Evolutionary conservation across 176 grass and related monocot species (phyloP).

Genomic region (Triticum monococcum): DNA sequence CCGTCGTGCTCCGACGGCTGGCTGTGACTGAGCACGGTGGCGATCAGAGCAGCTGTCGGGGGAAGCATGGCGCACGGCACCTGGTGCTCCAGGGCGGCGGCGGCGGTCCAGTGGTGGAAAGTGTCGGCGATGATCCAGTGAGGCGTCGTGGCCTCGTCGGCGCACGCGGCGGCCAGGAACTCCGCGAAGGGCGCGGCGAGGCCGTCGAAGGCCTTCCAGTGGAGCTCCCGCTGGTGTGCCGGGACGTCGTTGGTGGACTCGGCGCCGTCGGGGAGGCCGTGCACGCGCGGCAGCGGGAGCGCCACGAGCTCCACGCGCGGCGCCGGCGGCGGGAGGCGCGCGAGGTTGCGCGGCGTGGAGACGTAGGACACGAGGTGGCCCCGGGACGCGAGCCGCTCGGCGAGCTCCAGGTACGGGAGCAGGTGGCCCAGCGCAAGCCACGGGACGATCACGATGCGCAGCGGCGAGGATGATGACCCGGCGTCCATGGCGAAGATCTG

Average conservation of each 20-base stretch:
- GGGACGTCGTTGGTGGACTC: conserved; percentile 5
- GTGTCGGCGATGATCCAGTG: not conserved
- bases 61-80: not conserved
- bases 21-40: not conserved
- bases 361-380: not conserved
- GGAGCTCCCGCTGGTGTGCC: not conserved
- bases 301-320: not conserved
- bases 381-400: not conserved
- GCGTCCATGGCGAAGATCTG: not conserved
- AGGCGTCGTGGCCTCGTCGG: not conserved
- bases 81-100: not conserved
- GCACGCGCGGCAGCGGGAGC: not conserved
- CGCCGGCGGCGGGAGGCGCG: not conserved
- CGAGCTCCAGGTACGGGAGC: not conserved
- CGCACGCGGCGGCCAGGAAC: not conserved
- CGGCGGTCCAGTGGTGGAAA: not conserved
- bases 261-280: not conserved
- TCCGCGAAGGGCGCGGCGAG: not conserved
- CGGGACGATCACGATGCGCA: not conserved
- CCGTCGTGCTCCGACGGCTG: not conserved
- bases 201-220: conserved; percentile 17
- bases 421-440: conserved; percentile 5
- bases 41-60: not conserved
- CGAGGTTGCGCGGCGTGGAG: conserved; percentile 11
- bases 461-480: not conserved